Base-by-base conservation (phyloP, 306 rosid genomes). In the Vigna trinervia region DNA sequence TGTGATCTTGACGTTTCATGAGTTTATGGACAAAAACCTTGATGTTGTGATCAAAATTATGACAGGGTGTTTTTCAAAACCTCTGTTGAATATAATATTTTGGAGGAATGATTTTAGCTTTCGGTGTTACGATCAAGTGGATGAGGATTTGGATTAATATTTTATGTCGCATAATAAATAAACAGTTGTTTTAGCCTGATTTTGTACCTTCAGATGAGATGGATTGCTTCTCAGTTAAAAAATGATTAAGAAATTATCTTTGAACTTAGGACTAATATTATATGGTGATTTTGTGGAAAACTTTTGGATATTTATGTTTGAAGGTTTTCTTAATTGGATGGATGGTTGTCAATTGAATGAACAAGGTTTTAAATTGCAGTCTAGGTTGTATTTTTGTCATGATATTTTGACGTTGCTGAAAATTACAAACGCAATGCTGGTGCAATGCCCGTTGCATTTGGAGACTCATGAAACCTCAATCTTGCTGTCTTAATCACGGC, bases 21-120 rank as follows among this genome's bases (percentile, higher is more conserved):
- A 57, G 22, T 8, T 56, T 56, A 30, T 2, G 6, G 30, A 19
- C 59, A 53, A 8, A 19, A 53, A 19, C 5, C 26, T 20, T 54
- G 14, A 54, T 19, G 30, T 54, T 54, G 61, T 12, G 1, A 3
- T 22, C 30, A 19, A 53, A 19, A 51, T 51, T 6, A 11, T 8
- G 11, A 4, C 23, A 6, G 23, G 7, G 11, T 53, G 59, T 5
- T 52, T 52, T 52, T n/a, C 20, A 52, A 52, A 54, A 54, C 30
- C 26, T 30, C 20, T 20, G 13, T 3, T 54, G 28, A 19, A 22
- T 30, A 9, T 28, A 14, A 2, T 69, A 43, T 30, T 14, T 8
- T 53, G 8, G 62, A 43, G 12, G 51, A 72, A 47, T 77, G 65
- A 14, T 72, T 82, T 72, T 54, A 39, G 73, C 62, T 79, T 51